A percentile compares a stretch with the other conserved stretches of the same genome.
These are phyloP conservation scores for Plasmodium knowlesi DNA, from an alignment of 169 alveolate genomes.

Conservation along the genomic window DNA sequence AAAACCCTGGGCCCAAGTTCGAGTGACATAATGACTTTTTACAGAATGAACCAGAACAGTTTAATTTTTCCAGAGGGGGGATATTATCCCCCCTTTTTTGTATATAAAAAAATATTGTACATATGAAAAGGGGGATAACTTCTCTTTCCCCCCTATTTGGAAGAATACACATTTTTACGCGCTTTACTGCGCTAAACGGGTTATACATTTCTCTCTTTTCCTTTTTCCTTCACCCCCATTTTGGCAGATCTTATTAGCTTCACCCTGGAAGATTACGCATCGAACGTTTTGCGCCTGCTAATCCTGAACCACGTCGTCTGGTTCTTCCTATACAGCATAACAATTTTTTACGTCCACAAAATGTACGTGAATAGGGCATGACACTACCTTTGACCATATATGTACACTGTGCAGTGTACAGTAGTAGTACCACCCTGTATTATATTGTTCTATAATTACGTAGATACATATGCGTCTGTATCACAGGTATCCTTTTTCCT, in stretches of 20 bases:
- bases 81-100: not conserved
- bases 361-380: not conserved
- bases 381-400: not conserved
- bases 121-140: not conserved
- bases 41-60: not conserved
- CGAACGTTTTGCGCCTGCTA: conserved; percentile 42
- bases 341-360: conserved; percentile 35
- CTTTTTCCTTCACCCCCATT: not conserved
- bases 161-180: not conserved
- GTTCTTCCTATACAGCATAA: conserved; percentile 37
- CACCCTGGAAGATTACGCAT: conserved; percentile 15
- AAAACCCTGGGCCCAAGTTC: not conserved
- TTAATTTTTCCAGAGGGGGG: not conserved
- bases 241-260: conserved; percentile 39
- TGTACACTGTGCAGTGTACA: not conserved
- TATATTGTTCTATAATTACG: not conserved
- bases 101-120: not conserved
- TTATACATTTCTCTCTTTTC: not conserved
- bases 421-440: not conserved
- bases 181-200: not conserved
- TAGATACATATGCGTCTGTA: not conserved
- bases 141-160: not conserved
- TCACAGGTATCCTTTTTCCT: not conserved
- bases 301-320: conserved; percentile 33
- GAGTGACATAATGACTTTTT: not conserved